Conservation (phyloP, 192 early-diverging fungal species). For the Dissophora ornata region DNA sequence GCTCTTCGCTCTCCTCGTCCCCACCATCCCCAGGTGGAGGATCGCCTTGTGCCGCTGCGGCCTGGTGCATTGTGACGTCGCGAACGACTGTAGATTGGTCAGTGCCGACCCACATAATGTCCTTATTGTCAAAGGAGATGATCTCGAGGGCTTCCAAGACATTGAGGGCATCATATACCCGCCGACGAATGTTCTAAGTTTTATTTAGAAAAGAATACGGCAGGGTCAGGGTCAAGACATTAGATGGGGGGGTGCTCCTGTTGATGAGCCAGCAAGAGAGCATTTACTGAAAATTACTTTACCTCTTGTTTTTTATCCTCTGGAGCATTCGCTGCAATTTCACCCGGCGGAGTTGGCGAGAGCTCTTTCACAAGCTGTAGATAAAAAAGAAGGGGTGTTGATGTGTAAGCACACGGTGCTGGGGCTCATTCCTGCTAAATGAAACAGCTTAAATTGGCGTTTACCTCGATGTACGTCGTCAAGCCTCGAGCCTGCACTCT, state of each 20-base stretch:
- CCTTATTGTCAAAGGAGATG: constrained; percentile 70
- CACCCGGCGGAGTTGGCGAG: constrained; percentile 7
- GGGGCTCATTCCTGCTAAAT: no score
- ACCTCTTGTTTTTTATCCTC: constrained; percentile 33
- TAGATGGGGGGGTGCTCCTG: no score
- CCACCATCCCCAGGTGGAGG: constrained; percentile 12
- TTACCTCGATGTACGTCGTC: constrained; percentile 72
- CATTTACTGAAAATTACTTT: neutral
- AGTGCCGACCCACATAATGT: constrained; percentile 73
- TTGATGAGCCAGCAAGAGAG: neutral
- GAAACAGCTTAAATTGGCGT: no score
- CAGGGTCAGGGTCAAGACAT: no score
- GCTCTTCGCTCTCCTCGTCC: constrained; percentile 46
- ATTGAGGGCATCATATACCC: constrained; percentile 79
- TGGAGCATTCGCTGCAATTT: neutral
- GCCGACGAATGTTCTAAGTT: constrained; percentile 74
- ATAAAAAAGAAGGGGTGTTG: neutral
- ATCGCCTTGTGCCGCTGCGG: neutral
- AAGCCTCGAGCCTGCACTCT: constrained; percentile 66
- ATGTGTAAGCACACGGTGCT: no score
- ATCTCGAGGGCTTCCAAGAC: constrained; percentile 73
- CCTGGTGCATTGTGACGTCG: constrained; percentile 10
- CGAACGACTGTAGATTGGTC: constrained; percentile 51
- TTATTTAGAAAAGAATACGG: no score
- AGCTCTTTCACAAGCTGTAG: constrained; percentile 44